Percentiles rank a stretch among this genome's conserved stretches.
These are phyloP conservation scores for Fusarium lateritium DNA, from an alignment of 2,329 filamentous ascomycete species.

Conservation along the genomic window DNA sequence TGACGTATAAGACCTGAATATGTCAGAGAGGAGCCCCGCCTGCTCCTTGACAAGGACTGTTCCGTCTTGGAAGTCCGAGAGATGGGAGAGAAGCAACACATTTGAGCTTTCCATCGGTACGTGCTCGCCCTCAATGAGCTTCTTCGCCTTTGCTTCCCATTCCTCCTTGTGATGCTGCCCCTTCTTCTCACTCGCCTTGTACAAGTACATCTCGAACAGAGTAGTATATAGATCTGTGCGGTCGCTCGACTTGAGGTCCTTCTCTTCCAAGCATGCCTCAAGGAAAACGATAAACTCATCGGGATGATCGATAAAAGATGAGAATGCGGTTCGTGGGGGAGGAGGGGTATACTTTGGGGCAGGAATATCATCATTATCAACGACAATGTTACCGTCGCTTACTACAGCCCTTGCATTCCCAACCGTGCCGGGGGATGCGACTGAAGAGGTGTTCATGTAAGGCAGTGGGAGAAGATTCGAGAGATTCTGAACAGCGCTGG, in stretches of 20 bases:
- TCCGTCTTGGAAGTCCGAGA: slow-evolving; percentile 91
- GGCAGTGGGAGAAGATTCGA: slow-evolving; percentile 87
- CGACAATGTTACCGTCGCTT: slow-evolving; percentile 66
- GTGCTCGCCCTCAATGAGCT: slow-evolving; percentile 84
- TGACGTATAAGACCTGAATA: slow-evolving; percentile 95
- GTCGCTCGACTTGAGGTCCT: slow-evolving; percentile 79
- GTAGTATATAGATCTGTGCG: slow-evolving; percentile 93
- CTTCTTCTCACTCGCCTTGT: slow-evolving; percentile 84
- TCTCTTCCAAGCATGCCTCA: slow-evolving; percentile 85
- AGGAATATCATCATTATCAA: slow-evolving; percentile 63
- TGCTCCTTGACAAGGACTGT: slow-evolving; percentile 95
- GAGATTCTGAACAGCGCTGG: slow-evolving; percentile 87
- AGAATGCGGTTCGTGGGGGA: slow-evolving; percentile 90
- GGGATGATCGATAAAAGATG: slow-evolving; percentile 94
- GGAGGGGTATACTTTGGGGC: slow-evolving; percentile 80
- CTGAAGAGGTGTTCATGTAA: slow-evolving; percentile 79
- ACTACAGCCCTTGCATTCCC: slow-evolving; percentile 65
- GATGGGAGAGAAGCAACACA: slow-evolving; percentile 90
- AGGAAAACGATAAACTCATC: slow-evolving; percentile 93
- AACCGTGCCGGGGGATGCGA: slow-evolving; percentile 67
- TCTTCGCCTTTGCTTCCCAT: slow-evolving; percentile 94
- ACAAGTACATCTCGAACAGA: slow-evolving; percentile 97
- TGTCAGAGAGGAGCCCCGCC: slow-evolving; percentile 91
- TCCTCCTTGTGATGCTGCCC: slow-evolving; percentile 76
- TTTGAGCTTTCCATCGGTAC: slow-evolving; percentile 95